Base-by-base conservation (phyloP, 1,284 basidiomycete genomes). In the Ganoderma lingzhi region DNA sequence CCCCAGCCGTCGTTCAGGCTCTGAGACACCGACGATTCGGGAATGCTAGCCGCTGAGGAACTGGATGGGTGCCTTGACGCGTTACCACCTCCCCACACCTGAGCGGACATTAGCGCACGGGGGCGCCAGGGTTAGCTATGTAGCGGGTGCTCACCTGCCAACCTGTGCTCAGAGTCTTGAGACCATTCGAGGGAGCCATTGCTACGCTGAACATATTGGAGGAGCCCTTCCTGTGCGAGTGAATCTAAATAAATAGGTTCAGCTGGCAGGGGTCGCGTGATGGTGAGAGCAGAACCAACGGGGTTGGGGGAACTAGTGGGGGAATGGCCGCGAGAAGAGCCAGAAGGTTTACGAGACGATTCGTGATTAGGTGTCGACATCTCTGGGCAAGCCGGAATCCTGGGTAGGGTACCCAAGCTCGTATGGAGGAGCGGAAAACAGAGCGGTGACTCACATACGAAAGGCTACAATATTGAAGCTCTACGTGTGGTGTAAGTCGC, bases 81-180 rank as follows among this genome's bases (percentile, higher is more conserved):
- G 35, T 83, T 79, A 42, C 84, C 77, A 74, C 85, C 83, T 60
- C 83, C 84, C 90, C 91, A 93, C 65, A 90, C 87, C 91, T 93
- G 42, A 15, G 42, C 41, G 45, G 17, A 60, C 10, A 32, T 70
- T 66, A 71, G 66, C 44, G 59, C 60, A 65, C 62, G 37, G n/a
- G 32, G 28, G 37, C 59, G 37, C 66, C 42, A 48, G 60, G 51
- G 28, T 48, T 17, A 44, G 64, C 35, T 23, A 71, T 42, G 44
- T 67, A 71, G 70, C 68, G 68, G 68, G 59, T 51, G 82, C 88
- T 69, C 70, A 90, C 92, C 86, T 91, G 90, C 92, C 92, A 93
- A 60, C 89, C 87, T 65, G 88, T 82, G 77, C 86, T 88, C 68
- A 90, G 81, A 37, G 82, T 79, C 76, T 90, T 89, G 70, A 89